Conservation (phyloP, 2,329 filamentous ascomycete genomes). For the Colletotrichum navitas region DNA sequence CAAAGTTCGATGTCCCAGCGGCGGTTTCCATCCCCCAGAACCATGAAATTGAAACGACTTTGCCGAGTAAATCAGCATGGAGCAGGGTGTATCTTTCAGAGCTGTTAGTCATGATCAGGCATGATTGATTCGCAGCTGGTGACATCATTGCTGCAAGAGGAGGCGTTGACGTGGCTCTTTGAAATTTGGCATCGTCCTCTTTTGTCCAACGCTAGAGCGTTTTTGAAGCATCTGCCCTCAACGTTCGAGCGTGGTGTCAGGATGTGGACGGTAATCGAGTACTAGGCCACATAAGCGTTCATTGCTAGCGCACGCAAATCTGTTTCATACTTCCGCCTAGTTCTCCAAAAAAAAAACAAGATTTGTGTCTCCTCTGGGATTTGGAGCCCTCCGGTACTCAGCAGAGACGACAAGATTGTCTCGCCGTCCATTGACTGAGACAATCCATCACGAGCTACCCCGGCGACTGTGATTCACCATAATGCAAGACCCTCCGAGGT, state of each 20-base stretch:
- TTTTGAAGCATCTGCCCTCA: constrained; percentile 22
- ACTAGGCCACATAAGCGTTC: constrained; percentile 5
- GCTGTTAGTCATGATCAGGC: not conserved
- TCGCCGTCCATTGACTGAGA: constrained; percentile 13
- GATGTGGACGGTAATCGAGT: not conserved
- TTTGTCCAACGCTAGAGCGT: constrained; percentile 24
- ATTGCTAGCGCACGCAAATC: constrained; percentile 28
- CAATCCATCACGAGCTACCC: constrained; percentile 4
- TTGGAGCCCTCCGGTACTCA: constrained; percentile 3
- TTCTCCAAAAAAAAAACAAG: constrained; percentile 36
- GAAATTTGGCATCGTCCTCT: not conserved
- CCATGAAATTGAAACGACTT: not conserved
- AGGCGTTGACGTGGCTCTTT: constrained; percentile 31
- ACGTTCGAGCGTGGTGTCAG: constrained; percentile 30
- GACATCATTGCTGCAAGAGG: constrained; percentile 29
- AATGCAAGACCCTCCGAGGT: not conserved
- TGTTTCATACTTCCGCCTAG: constrained; percentile 28
- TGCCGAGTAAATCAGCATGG: not conserved
- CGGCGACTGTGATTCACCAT: constrained; percentile 2
- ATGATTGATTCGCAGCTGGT: constrained; percentile 2
- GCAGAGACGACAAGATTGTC: not conserved
- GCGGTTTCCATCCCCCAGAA: not conserved
- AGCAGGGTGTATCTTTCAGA: not conserved
- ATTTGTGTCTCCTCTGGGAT: constrained; percentile 3
- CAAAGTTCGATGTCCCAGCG: not conserved